Percentiles rank a stretch among this genome's conserved stretches.
phyloP scores from a whole-genome alignment of 2,329 filamentous ascomycete genomes.

The Exophiala sp. region DNA sequence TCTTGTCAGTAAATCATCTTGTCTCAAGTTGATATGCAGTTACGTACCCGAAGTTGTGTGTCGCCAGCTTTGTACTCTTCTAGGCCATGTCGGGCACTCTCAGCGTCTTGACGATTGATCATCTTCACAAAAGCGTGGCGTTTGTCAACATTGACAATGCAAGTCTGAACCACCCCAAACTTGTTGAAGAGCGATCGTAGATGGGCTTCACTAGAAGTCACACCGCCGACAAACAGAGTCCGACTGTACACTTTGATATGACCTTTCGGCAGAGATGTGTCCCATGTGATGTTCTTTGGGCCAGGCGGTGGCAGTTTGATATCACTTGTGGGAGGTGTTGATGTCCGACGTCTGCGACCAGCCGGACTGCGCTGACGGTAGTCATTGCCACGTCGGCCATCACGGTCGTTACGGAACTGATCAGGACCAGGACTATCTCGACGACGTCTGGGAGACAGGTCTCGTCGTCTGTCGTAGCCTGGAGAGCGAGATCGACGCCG shows the following conservation, averaged over 20 bases:
- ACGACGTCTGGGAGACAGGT: slow-evolving; percentile 56
- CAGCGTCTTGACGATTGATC: slow-evolving; percentile 79
- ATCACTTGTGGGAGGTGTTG: slow-evolving; percentile 49
- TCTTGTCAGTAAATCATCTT: slow-evolving; percentile 48
- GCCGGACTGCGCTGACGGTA: slow-evolving; percentile 86
- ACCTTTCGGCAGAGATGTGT: slow-evolving; percentile 65
- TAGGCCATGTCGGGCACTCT: slow-evolving; percentile 79
- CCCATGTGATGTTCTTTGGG: slow-evolving; percentile 74
- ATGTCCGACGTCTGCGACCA: slow-evolving; percentile 57
- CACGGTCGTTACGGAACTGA: slow-evolving; percentile 51
- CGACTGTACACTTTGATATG: slow-evolving; percentile 89
- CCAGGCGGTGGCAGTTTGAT: slow-evolving; percentile 42
- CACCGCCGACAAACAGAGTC: slow-evolving; percentile 93
- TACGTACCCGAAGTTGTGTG: slow-evolving; percentile 63
- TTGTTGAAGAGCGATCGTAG: slow-evolving; percentile 72
- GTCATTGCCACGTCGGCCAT: slow-evolving; percentile 50
- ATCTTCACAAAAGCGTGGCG: slow-evolving; percentile 99
- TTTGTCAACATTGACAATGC: slow-evolving; percentile 97
- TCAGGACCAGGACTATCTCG: slow-evolving; percentile 64
- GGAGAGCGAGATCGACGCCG: slow-evolving; percentile 77
- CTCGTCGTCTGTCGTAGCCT: slow-evolving; percentile 63
- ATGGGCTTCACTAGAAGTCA: slow-evolving; percentile 78
- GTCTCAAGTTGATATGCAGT: slow-evolving; percentile 46
- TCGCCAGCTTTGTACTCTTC: slow-evolving; percentile 69
- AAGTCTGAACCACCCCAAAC: slow-evolving; percentile 87